A percentile compares a stretch with the other conserved stretches of the same genome.
Evolutionary conservation across 352 stramenopile species (phyloP).

Genomic region (Pythium aquatile): DNA sequence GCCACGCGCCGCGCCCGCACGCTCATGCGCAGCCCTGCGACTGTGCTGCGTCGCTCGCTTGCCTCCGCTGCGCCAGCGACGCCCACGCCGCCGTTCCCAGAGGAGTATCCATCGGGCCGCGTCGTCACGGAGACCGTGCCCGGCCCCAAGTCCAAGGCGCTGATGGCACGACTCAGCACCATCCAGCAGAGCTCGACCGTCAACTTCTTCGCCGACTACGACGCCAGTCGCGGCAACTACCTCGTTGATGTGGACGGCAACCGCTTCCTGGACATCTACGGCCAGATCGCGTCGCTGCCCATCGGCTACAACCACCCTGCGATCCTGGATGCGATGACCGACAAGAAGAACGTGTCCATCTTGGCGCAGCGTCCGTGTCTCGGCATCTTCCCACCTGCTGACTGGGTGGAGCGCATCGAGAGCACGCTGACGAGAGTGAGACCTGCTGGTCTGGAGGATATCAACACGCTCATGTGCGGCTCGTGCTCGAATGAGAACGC

Average conservation of each 20-base stretch:
- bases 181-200: constrained; percentile 70
- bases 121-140: constrained; percentile 59
- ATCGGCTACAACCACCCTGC: constrained; percentile 87
- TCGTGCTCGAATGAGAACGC: constrained; percentile 88
- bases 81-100: constrained; percentile 56
- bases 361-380: constrained; percentile 75
- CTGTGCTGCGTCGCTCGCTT: neutral
- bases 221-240: constrained; percentile 76
- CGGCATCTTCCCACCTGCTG: constrained; percentile 67
- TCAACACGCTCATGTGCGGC: constrained; percentile 87
- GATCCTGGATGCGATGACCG: constrained; percentile 58
- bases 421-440: constrained; percentile 59
- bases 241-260: constrained; percentile 85
- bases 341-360: constrained; percentile 62
- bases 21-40: neutral
- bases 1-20: neutral
- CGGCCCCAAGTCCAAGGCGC: constrained; percentile 60
- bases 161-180: constrained; percentile 45
- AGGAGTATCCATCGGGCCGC: constrained; percentile 49
- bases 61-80: constrained; percentile 32
- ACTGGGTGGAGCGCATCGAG: constrained; percentile 74
- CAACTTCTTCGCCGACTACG: constrained; percentile 83
- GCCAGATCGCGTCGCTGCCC: constrained; percentile 80
- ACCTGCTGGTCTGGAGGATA: constrained; percentile 52
- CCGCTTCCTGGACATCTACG: constrained; percentile 81